A percentile compares a stretch with the other conserved stretches of the same genome.
These are phyloP conservation scores for Thermothielavioides terrestris DNA, from an alignment of 495 filamentous ascomycete genomes.

Conservation along the genomic window DNA sequence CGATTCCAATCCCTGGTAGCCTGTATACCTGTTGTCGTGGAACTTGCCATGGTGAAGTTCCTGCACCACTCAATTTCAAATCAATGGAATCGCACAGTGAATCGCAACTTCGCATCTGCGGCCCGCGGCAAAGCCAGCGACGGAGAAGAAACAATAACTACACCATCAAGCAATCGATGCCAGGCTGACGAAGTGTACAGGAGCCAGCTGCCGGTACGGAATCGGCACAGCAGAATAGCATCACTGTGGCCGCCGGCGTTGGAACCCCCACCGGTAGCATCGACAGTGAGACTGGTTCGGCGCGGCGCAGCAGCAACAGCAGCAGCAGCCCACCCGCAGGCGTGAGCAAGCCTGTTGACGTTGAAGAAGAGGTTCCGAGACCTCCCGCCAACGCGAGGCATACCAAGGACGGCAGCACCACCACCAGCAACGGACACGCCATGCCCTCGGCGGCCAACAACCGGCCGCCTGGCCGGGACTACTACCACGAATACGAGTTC, in stretches of 20 bases:
- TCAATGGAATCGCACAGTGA: not conserved
- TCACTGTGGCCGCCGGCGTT: slow-evolving; percentile 9
- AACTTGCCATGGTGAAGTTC: no score
- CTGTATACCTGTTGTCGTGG: not conserved
- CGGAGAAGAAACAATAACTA: no score
- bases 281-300: not conserved
- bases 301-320: not conserved
- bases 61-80: no score
- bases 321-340: no score
- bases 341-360: not conserved
- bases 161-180: not conserved
- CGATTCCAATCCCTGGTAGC: not conserved
- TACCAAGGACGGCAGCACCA: not conserved
- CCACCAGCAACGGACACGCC: not conserved
- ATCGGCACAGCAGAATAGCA: slow-evolving; percentile 11
- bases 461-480: not conserved
- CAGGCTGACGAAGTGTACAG: not conserved
- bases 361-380: not conserved
- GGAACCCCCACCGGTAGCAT: not conserved
- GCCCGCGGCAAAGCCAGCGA: no score
- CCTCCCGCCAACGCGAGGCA: not conserved
- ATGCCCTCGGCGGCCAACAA: not conserved
- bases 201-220: not conserved
- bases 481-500: slow-evolving; percentile 9
- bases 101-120: no score